A percentile compares a stretch with the other conserved stretches of the same genome.
Conservation (phyloP, 306 rosid species). For the Hippophae rhamnoides region DNA sequence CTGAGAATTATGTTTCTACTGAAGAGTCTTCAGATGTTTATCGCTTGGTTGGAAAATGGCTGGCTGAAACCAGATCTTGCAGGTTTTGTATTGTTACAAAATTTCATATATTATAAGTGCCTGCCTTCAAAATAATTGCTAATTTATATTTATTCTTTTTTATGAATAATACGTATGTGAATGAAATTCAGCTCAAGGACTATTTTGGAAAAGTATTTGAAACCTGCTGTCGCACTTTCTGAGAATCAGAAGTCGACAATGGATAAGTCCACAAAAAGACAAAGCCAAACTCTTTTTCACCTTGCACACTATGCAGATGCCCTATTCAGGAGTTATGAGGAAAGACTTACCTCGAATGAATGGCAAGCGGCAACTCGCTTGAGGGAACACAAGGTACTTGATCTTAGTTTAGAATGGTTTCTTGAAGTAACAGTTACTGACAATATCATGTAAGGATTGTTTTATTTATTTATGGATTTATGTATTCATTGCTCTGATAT, state of each 20-base stretch:
- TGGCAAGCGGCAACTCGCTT: conserved; percentile 91
- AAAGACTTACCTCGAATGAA: conserved; percentile 74
- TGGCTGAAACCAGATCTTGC: conserved; percentile 98
- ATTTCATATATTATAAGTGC: conserved; percentile 10
- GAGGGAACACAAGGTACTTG: conserved; percentile 78
- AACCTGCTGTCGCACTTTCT: conserved; percentile 76
- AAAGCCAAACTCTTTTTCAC: conserved; percentile 68
- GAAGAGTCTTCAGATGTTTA: conserved; percentile 73
- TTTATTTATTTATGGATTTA: too few species aligned
- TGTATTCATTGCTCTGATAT: too few species aligned
- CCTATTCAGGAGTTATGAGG: conserved; percentile 79
- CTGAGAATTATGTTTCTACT: conserved; percentile 34
- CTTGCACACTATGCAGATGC: conserved; percentile 95
- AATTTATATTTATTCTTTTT: conserved; percentile 2
- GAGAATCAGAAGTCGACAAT: conserved; percentile 44
- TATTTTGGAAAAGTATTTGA: conserved; percentile 81
- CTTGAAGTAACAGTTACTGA: conserved; percentile 7
- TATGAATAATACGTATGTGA: not conserved
- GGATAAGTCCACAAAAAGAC: conserved; percentile 49
- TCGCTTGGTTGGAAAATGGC: conserved; percentile 95
- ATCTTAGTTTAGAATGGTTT: conserved; percentile 4
- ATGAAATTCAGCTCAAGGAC: conserved; percentile 77
- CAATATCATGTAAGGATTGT: conserved; percentile 7
- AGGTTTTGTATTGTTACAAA: conserved; percentile 34
- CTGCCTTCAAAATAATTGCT: conserved; percentile 8